Evolutionary conservation across 306 rosid genomes (phyloP), one percentile per base, ranked within the genome.

Genomic region (Lotus japonicus): DNA sequence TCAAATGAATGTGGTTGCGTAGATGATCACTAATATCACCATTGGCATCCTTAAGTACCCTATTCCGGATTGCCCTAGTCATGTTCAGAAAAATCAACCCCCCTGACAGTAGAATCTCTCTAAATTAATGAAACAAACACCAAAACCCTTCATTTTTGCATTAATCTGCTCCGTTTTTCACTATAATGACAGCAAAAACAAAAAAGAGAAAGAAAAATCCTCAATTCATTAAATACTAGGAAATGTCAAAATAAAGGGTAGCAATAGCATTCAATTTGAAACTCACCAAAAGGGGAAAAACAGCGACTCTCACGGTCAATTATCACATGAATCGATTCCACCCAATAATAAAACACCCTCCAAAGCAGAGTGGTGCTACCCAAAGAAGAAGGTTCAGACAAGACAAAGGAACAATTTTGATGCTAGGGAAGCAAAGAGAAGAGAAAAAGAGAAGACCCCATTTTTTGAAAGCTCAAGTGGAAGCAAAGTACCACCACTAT

Each of bases 11-110:
- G 72, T 90, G 97, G 84, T 95, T 95, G 53, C 97, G 90, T 45
- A 95, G 83, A 88, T 95, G 99, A 68, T 90, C 99, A 79, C 91
- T 78, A 58, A 88, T 87, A 76, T 88, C 95, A 84, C 97, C 99
- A 83, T 95, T 95, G 11, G 99, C 95, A 74, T 95, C 99, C 83
- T 95, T 90, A 17, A 95, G 97, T 73, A 90, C 82, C 81, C 97
- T 88, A 85, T 81, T 87, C 13, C 88, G 84, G 70, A 90, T 86
- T 74, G 94, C 92, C 85, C 89, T 88, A 82, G 97, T 95, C 99
- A 95, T 95, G 89, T 82, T 95, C 89, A 86, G 68, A 78, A 62
- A 28, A 69, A 68, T 59, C 70, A 81, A 81, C 67, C 80, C 82
- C 35, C 77, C 79, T 60, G 72, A 77, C 63, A 50, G 63, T 38